A percentile compares a stretch with the other conserved stretches of the same genome.
These are phyloP conservation scores for Ilyonectria sp. DNA, from an alignment of 2,329 filamentous ascomycete species.

Conservation along the genomic window DNA sequence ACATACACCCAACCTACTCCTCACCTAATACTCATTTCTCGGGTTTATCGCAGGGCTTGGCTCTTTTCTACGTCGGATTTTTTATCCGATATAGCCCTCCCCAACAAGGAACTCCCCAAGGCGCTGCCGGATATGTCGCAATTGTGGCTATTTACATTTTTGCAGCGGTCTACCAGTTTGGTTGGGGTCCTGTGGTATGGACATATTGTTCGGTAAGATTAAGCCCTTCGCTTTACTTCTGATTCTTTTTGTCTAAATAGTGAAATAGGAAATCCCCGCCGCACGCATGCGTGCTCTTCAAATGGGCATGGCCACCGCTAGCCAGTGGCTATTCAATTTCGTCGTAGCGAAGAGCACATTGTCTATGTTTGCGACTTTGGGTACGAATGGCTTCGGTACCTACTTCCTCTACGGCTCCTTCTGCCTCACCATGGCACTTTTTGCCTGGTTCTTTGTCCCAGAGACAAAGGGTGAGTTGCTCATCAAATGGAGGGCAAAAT, in stretches of 20 bases:
- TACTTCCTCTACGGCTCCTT: conserved; percentile 34
- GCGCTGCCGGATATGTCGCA: conserved; percentile 26
- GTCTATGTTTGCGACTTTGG: conserved; percentile 32
- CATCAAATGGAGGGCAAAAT: not conserved
- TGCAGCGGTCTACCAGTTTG: conserved; percentile 21
- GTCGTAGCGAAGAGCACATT: conserved; percentile 29
- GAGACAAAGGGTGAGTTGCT: conserved; percentile 21
- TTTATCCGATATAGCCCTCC: conserved; percentile 30
- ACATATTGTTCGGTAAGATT: conserved; percentile 21
- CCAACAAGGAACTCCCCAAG: not conserved
- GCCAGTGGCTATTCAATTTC: conserved; percentile 35
- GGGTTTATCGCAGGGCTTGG: conserved; percentile 7
- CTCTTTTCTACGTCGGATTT: conserved; percentile 30
- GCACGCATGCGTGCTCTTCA: conserved; percentile 32
- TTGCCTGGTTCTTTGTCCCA: conserved; percentile 25
- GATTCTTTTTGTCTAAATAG: not conserved
- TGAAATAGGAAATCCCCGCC: conserved; percentile 18
- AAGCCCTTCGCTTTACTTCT: not conserved
- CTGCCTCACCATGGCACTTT: conserved; percentile 27
- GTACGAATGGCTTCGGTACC: conserved; percentile 25
- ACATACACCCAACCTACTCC: not conserved
- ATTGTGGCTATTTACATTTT: conserved; percentile 28
- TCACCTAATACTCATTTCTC: not conserved
- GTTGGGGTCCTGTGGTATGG: conserved; percentile 29
- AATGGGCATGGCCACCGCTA: conserved; percentile 33